Evolutionary conservation across 73 alveolate genomes (phyloP), one percentile per base, ranked within the genome.

Genomic region (Stentor roeselii): DNA sequence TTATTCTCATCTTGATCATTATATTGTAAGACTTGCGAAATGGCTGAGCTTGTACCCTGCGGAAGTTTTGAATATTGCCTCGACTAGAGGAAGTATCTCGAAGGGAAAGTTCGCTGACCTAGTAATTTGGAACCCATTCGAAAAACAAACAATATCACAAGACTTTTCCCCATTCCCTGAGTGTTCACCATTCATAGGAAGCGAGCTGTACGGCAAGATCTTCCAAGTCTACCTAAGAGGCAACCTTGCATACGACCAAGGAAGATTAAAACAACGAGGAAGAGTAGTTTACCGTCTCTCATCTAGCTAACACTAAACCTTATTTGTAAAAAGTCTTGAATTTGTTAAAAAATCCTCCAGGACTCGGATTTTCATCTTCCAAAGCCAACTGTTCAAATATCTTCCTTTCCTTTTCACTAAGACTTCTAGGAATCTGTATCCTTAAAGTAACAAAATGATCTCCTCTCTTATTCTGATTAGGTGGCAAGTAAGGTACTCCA

Each of bases 401-500:
- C 74, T 15, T 15, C 74, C n/a, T 58, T 21, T 58, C 14, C n/a
- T 58, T 58, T 58, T 58, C 74, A 21, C n/a, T 58, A 15, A 58
- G 74, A 6, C 39, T 84, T 59, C 78, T 83, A 11, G 95, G 95
- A 37, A 90, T 83, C 11, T 58, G 88, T 37, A 90, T 75, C 75
- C 84, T 82, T 42, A 90, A 58, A 0, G 84, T 76, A 3, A 90
- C 90, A 59, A 3, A 87, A 75, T 90, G 93, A 61, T 87, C 75
- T 1, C 95, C 95, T 67, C 87, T 83, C 38, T 83, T 76, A 38
- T 82, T 60, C 32, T 82, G 59, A 35, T 82, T 82, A 3, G 95
- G 95, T 3, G 93, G 91, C 40, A 90, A 75, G 83, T 87, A 84
- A 3, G 58, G 60, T 3, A 90, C 87, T 2, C 95, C 95, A 36